Evolutionary conservation across 2,329 filamentous ascomycete species (phyloP), one percentile per base, ranked within the genome.

Genomic region (Aspergillus flavus): DNA sequence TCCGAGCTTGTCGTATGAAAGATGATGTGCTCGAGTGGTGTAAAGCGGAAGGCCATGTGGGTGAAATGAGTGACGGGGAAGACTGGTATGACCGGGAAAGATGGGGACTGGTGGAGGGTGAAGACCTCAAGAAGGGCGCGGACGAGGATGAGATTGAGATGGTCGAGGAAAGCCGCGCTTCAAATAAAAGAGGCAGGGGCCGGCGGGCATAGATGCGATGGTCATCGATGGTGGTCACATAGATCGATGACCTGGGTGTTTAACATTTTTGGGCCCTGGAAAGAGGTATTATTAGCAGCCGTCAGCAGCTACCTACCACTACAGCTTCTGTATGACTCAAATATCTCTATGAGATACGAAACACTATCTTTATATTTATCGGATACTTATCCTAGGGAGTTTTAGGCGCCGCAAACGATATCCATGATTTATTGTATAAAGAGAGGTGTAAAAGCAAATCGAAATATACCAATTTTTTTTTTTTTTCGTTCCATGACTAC

Each of bases 11-110:
- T 65, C 82, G 85, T 52, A 83, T 88, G 83, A 80, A 87, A 61
- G 81, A 84, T 48, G 81, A 85, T 41, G 86, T 89, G 1, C 84
- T 84, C 69, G 83, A 85, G 64, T 87, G 84, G 82, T 84, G 83
- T 70, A 88, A 87, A 71, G 86, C 87, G 0, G 87, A 89, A 70
- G 87, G 80, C 6, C 87, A 90, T 73, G 76, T 88, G 19, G 86
- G 86, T 5, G 87, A 89, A 71, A 85, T 89, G 86, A 88, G 85
- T 59, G 87, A 90, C 69, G 87, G 87, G 2, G 87, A 90, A 75
- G 87, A 90, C 69, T 90, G 87, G 87, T 87, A 88, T 67, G 87
- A 90, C 69, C 79, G 81, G 23, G 84, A 86, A 61, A 84, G 86
- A 69, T 89, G 86, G 87, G 83, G 82, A 0, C 73, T 89, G n/a